These are phyloP conservation scores for Fonsecaea nubica DNA, from an alignment of 2,329 filamentous ascomycete genomes.

Conservation along the genomic window DNA sequence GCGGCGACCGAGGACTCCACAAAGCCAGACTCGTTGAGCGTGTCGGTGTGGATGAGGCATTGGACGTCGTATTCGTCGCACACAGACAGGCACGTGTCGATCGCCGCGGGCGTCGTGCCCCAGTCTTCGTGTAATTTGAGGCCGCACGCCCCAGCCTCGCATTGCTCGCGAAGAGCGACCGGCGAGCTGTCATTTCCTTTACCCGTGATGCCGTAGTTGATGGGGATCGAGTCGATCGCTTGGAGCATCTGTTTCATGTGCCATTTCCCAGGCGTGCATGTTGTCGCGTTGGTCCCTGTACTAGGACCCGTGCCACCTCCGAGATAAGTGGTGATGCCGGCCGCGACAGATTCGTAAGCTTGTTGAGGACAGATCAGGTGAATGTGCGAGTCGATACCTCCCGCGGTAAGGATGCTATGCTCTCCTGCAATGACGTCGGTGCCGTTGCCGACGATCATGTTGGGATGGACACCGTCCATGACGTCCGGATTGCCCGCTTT, in stretches of 20 bases:
- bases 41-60: constrained; percentile 94
- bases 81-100: constrained; percentile 82
- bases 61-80: constrained; percentile 93
- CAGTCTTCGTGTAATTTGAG: constrained; percentile 97
- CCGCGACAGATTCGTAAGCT: constrained; percentile 78
- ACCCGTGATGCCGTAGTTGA: constrained; percentile 89
- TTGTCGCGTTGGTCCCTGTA: constrained; percentile 88
- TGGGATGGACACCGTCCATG: constrained; percentile 82
- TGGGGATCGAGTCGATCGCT: constrained; percentile 77
- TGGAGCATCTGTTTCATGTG: constrained; percentile 90
- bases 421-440: constrained; percentile 94
- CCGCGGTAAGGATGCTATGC: constrained; percentile 87
- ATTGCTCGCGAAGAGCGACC: constrained; percentile 76
- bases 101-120: constrained; percentile 88
- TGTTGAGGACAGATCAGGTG: constrained; percentile 97
- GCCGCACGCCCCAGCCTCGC: constrained; percentile 82
- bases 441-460: constrained; percentile 82
- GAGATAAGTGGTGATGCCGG: constrained; percentile 87
- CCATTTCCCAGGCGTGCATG: constrained; percentile 84
- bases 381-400: constrained; percentile 87
- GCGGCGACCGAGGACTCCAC: constrained; percentile 89
- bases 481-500: constrained; percentile 98
- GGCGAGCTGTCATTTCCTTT: constrained; percentile 87
- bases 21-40: constrained; percentile 95
- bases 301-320: constrained; percentile 93